A percentile compares a stretch with the other conserved stretches of the same genome.
phyloP scores from a whole-genome alignment of 2,329 filamentous ascomycete genomes.

The Stemphylium lycopersici region DNA sequence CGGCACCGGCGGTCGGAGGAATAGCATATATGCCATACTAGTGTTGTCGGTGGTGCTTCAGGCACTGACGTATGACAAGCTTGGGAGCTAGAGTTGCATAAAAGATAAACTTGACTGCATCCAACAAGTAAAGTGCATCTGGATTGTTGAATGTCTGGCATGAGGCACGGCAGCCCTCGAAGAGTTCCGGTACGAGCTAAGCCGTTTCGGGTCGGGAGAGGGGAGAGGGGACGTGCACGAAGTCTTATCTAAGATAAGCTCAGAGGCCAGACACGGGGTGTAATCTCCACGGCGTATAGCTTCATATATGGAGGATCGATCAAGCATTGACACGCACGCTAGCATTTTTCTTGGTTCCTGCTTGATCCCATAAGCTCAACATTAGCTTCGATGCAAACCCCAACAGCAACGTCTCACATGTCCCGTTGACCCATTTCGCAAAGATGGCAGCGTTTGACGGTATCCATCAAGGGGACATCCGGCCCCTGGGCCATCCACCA shows the following conservation, averaged over 20 bases:
- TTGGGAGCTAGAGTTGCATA: no score
- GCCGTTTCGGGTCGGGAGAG: slow-evolving; percentile 11
- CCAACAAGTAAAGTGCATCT: slow-evolving; percentile 4
- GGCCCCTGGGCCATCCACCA: slow-evolving; percentile 22
- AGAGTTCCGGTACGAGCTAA: slow-evolving; percentile 12
- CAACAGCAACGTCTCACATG: slow-evolving; percentile 21
- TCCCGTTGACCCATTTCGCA: slow-evolving; percentile 22
- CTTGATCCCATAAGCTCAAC: slow-evolving; percentile 22
- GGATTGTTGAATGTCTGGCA: slow-evolving; percentile 15
- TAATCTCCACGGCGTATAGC: slow-evolving; percentile 4
- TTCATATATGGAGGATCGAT: slow-evolving; percentile 8
- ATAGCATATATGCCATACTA: no score
- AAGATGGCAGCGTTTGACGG: slow-evolving; percentile 25
- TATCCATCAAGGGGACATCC: slow-evolving; percentile 20
- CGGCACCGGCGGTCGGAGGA: no score
- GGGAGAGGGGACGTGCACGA: slow-evolving; percentile 20
- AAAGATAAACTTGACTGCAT: no score
- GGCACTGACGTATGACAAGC: no score
- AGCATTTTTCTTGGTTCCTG: slow-evolving; percentile 26
- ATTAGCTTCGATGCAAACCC: slow-evolving; percentile 23
- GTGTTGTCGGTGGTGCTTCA: no score
- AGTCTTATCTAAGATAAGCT: slow-evolving; percentile 28
- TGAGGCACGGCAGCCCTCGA: slow-evolving; percentile 13
- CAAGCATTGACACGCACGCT: slow-evolving; percentile 28
- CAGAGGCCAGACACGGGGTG: no score